phyloP scores from a whole-genome alignment of 2,329 filamentous ascomycete genomes.

The Neofusicoccum sp. region DNA sequence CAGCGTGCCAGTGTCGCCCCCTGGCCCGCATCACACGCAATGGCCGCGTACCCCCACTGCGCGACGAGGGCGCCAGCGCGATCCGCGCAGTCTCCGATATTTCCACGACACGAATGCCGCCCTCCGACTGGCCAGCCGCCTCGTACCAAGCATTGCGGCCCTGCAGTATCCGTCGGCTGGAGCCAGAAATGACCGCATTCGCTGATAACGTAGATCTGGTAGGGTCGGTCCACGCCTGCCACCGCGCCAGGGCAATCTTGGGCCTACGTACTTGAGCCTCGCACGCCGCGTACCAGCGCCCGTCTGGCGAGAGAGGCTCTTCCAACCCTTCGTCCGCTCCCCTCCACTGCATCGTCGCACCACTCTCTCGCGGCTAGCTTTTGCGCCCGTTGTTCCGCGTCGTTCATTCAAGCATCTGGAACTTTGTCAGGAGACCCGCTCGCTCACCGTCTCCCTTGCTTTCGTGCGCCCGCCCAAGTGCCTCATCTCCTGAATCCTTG shows the following conservation, averaged over 20 bases:
- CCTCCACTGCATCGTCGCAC: neutral
- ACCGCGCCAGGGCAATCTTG: neutral
- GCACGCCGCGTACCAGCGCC: neutral
- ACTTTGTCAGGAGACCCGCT: conserved; percentile 6
- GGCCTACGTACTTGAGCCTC: conserved; percentile 16
- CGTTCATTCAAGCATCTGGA: neutral
- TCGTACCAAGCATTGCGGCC: conserved; percentile 16
- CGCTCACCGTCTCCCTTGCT: conserved; percentile 14
- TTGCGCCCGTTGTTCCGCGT: neutral
- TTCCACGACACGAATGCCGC: conserved; percentile 9
- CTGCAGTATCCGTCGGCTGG: conserved; percentile 13
- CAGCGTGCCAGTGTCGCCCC: neutral
- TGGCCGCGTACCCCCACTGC: conserved; percentile 13
- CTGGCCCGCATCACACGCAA: neutral
- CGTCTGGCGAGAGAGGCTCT: conserved; percentile 5
- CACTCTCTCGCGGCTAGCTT: conserved; percentile 10
- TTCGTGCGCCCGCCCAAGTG: neutral
- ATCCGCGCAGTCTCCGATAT: conserved; percentile 10
- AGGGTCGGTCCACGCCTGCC: neutral
- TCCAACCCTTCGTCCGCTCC: conserved; percentile 1
- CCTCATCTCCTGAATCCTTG: conserved; percentile 13
- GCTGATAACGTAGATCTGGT: conserved; percentile 17
- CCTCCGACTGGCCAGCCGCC: neutral
- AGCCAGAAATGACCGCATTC: conserved; percentile 18
- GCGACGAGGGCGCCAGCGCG: neutral